A percentile compares a stretch with the other conserved stretches of the same genome.
These are phyloP conservation scores for Wallemia hederae DNA, from an alignment of 1,284 basidiomycete species.

Conservation along the genomic window DNA sequence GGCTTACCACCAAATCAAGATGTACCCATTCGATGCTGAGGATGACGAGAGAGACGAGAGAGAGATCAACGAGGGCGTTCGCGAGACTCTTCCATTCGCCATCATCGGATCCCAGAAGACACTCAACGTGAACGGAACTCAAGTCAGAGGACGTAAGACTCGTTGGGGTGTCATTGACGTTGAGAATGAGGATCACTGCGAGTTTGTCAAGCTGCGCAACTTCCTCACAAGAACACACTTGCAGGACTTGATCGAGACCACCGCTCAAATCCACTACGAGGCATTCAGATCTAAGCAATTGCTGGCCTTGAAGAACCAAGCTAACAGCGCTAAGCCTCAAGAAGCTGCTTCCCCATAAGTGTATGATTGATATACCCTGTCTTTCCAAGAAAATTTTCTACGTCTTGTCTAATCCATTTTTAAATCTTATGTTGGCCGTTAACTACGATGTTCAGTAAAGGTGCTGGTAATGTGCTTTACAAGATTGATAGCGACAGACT, in stretches of 20 bases:
- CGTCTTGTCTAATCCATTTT: no score
- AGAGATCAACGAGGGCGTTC: constrained; percentile 63
- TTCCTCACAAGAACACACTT: constrained; percentile 90
- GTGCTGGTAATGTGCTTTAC: neutral
- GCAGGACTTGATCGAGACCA: constrained; percentile 96
- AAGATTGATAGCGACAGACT: neutral
- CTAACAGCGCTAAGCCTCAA: neutral
- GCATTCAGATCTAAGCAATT: constrained; percentile 96
- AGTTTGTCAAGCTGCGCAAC: constrained; percentile 89
- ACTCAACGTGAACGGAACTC: constrained; percentile 81
- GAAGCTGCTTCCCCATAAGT: neutral
- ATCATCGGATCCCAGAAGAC: constrained; percentile 82
- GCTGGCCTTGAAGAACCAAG: constrained; percentile 55
- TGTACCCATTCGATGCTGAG: constrained; percentile 92
- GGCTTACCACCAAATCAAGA: constrained; percentile 65
- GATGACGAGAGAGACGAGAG: constrained; percentile 74
- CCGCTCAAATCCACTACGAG: constrained; percentile 95
- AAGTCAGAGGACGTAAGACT: constrained; percentile 84
- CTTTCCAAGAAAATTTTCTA: no score
- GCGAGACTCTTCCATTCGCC: constrained; percentile 73
- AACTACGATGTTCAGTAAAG: neutral
- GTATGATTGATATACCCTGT: neutral
- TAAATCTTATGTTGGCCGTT: neutral
- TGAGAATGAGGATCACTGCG: constrained; percentile 87
- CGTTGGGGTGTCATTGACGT: constrained; percentile 96